phyloP scores from a whole-genome alignment of 164 flowering plant genomes.

The Paratinospora sagittata region DNA sequence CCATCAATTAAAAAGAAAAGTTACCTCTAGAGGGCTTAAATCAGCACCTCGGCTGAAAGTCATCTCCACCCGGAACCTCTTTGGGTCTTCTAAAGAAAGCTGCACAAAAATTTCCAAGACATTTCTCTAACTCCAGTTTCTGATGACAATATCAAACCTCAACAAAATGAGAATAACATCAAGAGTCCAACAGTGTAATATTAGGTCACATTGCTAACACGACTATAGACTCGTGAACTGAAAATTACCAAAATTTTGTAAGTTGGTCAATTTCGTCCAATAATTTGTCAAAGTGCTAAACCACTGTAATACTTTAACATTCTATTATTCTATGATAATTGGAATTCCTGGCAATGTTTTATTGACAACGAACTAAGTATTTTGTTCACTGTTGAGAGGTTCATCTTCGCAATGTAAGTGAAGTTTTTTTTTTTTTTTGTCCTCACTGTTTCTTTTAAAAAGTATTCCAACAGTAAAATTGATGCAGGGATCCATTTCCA shows the following conservation, averaged over 20 bases:
- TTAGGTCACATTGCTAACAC: background rate
- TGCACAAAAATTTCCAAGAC: conserved; percentile 28
- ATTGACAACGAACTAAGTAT: no score
- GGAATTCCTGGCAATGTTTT: no score
- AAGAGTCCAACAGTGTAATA: background rate
- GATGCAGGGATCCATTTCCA: no score
- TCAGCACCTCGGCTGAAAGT: conserved; percentile 99
- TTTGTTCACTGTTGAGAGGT: no score
- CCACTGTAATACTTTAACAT: no score
- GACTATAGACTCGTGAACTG: background rate
- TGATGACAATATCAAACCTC: background rate
- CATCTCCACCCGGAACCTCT: conserved; percentile 81
- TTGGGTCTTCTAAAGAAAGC: conserved; percentile 89
- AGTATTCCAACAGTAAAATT: no score
- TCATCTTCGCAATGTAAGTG: no score
- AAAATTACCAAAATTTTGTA: background rate
- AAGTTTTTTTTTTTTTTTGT: no score
- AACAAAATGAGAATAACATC: background rate
- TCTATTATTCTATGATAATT: no score
- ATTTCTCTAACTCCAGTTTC: background rate
- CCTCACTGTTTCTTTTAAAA: no score
- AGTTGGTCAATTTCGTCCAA: background rate
- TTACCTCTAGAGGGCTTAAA: conserved; percentile 93
- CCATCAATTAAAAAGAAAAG: background rate
- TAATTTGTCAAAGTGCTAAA: no score